Evolutionary conservation across 1,284 basidiomycete genomes (phyloP).

Genomic region (Cryptococcus hybrid): DNA sequence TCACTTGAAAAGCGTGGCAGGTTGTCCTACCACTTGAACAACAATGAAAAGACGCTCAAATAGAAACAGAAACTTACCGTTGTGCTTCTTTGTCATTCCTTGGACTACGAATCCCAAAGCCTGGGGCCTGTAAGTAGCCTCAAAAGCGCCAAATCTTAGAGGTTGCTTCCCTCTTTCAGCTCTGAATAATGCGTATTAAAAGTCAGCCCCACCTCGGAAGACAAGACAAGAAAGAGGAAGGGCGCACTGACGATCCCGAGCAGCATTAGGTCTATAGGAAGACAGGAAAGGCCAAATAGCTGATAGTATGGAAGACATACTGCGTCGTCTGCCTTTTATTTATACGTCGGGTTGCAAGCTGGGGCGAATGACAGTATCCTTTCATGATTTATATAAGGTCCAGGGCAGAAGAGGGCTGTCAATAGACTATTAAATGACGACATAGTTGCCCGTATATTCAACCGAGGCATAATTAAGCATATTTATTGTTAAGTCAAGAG

Average conservation of each 20-base stretch:
- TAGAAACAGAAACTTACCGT: constrained; percentile 28
- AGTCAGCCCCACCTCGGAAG: background rate
- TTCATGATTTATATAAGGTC: no score
- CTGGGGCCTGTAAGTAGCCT: constrained; percentile 39
- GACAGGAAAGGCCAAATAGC: constrained; percentile 30
- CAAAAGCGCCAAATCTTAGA: constrained; percentile 44
- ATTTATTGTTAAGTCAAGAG: no score
- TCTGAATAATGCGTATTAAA: constrained; percentile 1
- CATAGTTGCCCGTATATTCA: no score
- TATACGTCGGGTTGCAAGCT: no score
- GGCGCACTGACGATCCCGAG: constrained; percentile 22
- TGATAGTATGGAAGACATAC: constrained; percentile 21
- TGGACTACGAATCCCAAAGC: constrained; percentile 30
- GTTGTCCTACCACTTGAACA: no score
- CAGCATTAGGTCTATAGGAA: constrained; percentile 32
- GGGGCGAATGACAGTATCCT: no score
- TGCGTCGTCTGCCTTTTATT: no score
- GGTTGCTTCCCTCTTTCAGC: constrained; percentile 15
- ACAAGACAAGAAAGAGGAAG: background rate
- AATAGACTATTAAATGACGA: no score
- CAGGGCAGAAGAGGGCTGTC: no score
- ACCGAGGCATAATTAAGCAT: no score
- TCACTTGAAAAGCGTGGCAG: no score
- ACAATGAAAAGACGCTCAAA: no score
- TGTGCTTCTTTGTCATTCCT: constrained; percentile 45